Percentiles rank a stretch among this genome's conserved stretches.
Evolutionary conservation across 1,284 basidiomycete genomes (phyloP).

Genomic region (Trichosporon coremiiforme): DNA sequence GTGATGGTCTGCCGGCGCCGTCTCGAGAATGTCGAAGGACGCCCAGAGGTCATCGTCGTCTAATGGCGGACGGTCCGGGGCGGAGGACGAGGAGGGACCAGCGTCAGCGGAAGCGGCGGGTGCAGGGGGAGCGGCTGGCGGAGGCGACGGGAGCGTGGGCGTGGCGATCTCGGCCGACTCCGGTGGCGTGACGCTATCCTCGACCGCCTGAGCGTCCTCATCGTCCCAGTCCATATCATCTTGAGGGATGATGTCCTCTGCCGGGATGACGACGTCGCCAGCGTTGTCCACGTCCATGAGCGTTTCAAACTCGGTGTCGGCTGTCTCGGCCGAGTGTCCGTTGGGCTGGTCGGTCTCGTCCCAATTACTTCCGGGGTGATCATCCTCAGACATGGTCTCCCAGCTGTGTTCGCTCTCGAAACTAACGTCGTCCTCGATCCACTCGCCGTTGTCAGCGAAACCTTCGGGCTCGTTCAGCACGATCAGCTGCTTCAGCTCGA

Average conservation of each 20-base stretch:
- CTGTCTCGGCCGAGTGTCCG: not conserved
- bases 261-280: slow-evolving; percentile 17
- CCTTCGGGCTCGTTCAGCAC: slow-evolving; percentile 40
- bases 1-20: slow-evolving; percentile 76
- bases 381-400: slow-evolving; percentile 38
- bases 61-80: slow-evolving; percentile 5
- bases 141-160: not conserved
- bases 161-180: not conserved
- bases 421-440: slow-evolving; percentile 27
- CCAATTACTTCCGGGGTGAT: not conserved
- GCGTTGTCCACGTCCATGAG: slow-evolving; percentile 21
- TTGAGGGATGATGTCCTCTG: slow-evolving; percentile 23
- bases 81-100: not conserved
- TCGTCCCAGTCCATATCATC: slow-evolving; percentile 31
- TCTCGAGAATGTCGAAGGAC: slow-evolving; percentile 73
- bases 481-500: slow-evolving; percentile 37
- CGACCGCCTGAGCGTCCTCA: slow-evolving; percentile 34
- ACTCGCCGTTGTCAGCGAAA: slow-evolving; percentile 38
- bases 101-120: slow-evolving; percentile 1
- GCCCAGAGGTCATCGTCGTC: slow-evolving; percentile 61
- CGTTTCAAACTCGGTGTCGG: slow-evolving; percentile 15
- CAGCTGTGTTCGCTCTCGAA: slow-evolving; percentile 37
- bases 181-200: slow-evolving; percentile 12
- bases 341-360: slow-evolving; percentile 14
- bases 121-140: not conserved